Base-by-base conservation (phyloP, 2,329 filamentous ascomycete species). In the Venturia aucupariae region DNA sequence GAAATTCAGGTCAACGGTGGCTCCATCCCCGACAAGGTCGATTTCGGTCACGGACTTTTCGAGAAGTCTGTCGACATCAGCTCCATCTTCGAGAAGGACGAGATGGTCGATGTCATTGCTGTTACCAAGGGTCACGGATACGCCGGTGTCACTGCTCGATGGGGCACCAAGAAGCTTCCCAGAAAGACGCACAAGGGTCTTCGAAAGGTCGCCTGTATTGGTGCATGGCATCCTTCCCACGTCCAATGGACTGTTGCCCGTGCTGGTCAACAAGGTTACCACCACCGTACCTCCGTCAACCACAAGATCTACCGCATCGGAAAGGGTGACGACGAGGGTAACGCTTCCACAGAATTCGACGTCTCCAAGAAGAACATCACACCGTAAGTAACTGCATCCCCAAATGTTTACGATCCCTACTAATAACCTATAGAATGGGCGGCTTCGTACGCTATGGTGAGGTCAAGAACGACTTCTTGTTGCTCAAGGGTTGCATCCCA, bases 171-270 rank as follows among this genome's bases (percentile, higher is more conserved):
- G 90, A 99, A 97, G 91, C 91, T 99, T 76, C 94, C 94, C 74
- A 91, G 94, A 79, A 99, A 99, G 92, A 99, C 94, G 69, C 94
- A 99, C 90, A 99, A 99, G 89, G 94, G 94, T 96, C 92, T 99
- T 78, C 89, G 94, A 78, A 99, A 99, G 90, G 93, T 99, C 75
- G 94, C 94, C 78, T 99, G 94, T 96, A 99, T 99, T 81, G 94
- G 94, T 90, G 94, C 94, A 75, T 99, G 94, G 94, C 94, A 99
- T 86, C 94, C 94, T 78, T 92, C 90, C 82, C 94, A 99, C 91
- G 94, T 99, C 82, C 94, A 99, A 86, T 99, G 94, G 94, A 99
- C 94, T 80, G 94, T 99, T 84, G 94, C 93, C 79, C 94, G 94
- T 90, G 94, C 94, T 71, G 94, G 94, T 96, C 94, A 99, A 85